These are phyloP conservation scores for California macrophylla DNA, from an alignment of 441 rosid species.

Conservation along the genomic window DNA sequence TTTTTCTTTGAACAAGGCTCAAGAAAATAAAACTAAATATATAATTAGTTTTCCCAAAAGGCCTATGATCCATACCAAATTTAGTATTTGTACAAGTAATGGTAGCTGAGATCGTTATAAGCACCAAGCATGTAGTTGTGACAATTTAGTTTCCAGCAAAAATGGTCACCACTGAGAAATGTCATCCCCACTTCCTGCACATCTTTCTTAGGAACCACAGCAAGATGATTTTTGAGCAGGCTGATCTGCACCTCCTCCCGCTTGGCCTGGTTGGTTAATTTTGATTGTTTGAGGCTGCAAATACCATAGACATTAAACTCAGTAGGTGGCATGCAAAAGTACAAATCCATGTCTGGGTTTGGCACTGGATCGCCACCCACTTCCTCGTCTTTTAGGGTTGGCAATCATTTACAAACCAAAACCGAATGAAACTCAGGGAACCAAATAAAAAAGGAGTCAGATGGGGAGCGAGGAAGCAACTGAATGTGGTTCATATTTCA, in stretches of 20 bases:
- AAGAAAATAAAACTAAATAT: neutral
- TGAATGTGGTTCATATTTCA: too few species aligned
- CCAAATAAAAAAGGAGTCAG: too few species aligned
- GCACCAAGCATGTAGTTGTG: neutral
- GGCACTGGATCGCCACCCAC: conserved; percentile 32
- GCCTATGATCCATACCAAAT: neutral
- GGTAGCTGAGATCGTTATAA: neutral
- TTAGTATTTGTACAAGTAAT: neutral
- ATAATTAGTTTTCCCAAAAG: neutral
- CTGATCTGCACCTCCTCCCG: conserved; percentile 50
- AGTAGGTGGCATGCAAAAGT: neutral
- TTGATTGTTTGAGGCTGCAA: conserved; percentile 79
- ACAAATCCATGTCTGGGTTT: neutral
- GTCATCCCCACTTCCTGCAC: conserved; percentile 7
- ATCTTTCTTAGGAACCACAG: conserved; percentile 45
- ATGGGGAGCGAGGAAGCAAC: too few species aligned
- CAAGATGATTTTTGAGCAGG: conserved; percentile 67
- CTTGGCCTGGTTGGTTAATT: conserved; percentile 68
- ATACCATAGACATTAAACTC: conserved; percentile 3
- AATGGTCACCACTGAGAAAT: neutral
- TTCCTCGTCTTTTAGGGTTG: conserved; percentile 62
- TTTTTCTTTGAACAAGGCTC: neutral
- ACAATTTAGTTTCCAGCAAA: neutral
- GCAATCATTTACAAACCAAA: conserved; percentile 46
- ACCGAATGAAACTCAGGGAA: neutral